Evolutionary conservation across 257 asterid genomes (phyloP), one percentile per base, ranked within the genome.

Genomic region (Salvia hispanica): DNA sequence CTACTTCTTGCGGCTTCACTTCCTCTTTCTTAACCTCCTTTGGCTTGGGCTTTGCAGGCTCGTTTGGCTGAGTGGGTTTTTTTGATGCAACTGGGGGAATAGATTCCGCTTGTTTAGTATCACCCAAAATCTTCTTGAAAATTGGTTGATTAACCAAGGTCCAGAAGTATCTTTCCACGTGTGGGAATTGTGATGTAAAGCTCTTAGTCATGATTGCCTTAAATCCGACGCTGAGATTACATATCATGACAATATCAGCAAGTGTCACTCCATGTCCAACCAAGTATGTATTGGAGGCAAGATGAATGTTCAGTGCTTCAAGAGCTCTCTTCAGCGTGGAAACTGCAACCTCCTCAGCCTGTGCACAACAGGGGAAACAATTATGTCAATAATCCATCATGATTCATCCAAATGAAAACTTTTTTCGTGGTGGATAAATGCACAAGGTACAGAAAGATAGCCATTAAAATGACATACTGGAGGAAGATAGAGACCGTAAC

Each of bases 131-230:
- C 79, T 86, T 90, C 72, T 82, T 69, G 76, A 90, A 76, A 33
- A 77, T 84, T 15, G 95, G 95, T 74, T 83, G 96, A 77, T 88
- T 88, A 46, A 78, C 89, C 84, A 86, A 18, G 43, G 96, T 88
- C 97, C 96, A 91, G 65, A 88, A 86, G 64, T 91, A 88, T 73
- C 97, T 86, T 79, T 88, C 97, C 39, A 91, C 88, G 18, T 91
- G 91, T 3, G 97, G 96, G 74, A 86, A 88, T 42, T 84, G 89
- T 5, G 83, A 81, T 67, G 97, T 91, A 64, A 91, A 91, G 78
- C 72, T 83, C 84, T 88, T 86, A 10, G 91, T 91, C 84, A 86
- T 39, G 77, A 88, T 58, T 0, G 0, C n/a, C 63, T 48, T 79
- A 65, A 86, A 86, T 45, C 97, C 97, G 3, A 7, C 0, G n/a